Percentiles rank a stretch among this genome's conserved stretches.
Evolutionary conservation across 495 filamentous ascomycete species (phyloP).

Genomic region (Penicillium herquei): DNA sequence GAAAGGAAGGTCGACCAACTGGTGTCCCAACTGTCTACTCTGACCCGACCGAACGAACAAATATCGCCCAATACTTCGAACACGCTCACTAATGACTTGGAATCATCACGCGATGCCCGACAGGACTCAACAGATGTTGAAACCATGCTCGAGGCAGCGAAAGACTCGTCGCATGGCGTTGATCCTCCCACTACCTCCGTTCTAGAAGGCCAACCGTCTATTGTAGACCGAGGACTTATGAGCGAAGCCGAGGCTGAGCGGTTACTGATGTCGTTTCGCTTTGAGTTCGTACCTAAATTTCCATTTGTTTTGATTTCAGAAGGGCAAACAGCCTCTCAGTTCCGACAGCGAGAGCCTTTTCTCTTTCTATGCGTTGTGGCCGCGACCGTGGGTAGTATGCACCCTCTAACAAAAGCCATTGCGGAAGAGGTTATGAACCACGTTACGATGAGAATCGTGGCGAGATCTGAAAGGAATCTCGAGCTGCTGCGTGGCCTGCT

Average conservation of each 20-base stretch:
- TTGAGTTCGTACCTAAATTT: constrained; percentile 17
- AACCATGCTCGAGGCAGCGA: constrained; percentile 7
- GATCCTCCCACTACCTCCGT: constrained; percentile 17
- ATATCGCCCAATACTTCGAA: constrained; percentile 3
- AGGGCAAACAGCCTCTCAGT: constrained; percentile 11
- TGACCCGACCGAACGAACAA: constrained; percentile 11
- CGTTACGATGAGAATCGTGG: constrained; percentile 17
- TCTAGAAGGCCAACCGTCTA: constrained; percentile 20
- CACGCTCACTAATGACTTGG: constrained; percentile 2
- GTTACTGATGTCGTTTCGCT: constrained; percentile 15
- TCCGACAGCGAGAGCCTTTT: constrained; percentile 16
- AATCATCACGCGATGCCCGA: background rate
- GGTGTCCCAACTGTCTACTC: constrained; percentile 12
- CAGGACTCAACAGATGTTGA: constrained; percentile 6
- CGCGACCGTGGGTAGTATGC: constrained; percentile 18
- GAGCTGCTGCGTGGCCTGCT: constrained; percentile 23
- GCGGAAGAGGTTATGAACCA: constrained; percentile 25
- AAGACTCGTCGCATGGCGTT: constrained; percentile 14
- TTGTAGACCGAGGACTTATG: constrained; percentile 22
- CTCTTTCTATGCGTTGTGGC: constrained; percentile 21
- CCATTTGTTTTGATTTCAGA: constrained; percentile 19
- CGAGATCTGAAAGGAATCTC: constrained; percentile 21
- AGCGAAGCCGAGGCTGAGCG: constrained; percentile 18
- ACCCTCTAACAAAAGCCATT: constrained; percentile 15
- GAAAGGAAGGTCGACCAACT: constrained; percentile 18